Evolutionary conservation across 441 rosid species (phyloP).

Genomic region (Populus tomentosa): DNA sequence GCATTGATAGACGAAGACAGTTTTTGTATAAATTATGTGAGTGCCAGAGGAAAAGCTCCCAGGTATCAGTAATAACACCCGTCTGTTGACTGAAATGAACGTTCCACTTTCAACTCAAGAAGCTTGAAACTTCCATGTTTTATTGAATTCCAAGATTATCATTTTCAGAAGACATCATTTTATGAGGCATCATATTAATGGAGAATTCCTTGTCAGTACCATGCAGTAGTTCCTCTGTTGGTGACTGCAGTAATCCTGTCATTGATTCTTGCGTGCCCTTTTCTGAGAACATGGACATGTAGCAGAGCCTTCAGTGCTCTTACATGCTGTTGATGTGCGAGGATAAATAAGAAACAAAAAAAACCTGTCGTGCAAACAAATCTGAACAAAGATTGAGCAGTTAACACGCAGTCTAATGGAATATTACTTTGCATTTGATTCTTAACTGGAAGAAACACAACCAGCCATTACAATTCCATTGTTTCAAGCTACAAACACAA

Average conservation of each 20-base stretch:
- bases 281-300: no score
- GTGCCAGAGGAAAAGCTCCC: constrained; percentile 15
- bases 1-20: constrained; percentile 18
- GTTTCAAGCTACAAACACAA: constrained; percentile 38
- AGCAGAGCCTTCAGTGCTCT: no score
- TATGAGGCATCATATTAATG: constrained; percentile 46
- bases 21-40: constrained; percentile 24
- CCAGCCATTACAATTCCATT: constrained; percentile 40
- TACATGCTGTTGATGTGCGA: no score
- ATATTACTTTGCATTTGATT: no score
- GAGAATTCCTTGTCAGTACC: neutral
- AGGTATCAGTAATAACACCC: constrained; percentile 9
- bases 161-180: constrained; percentile 25
- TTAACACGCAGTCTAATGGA: no score
- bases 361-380: neutral
- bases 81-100: neutral
- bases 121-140: constrained; percentile 29
- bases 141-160: constrained; percentile 4
- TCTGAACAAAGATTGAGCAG: no score
- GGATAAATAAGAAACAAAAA: no score
- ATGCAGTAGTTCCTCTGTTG: no score
- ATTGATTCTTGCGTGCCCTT: no score
- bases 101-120: neutral
- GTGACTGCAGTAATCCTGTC: no score
- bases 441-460: neutral